phyloP scores from a whole-genome alignment of 2,329 filamentous ascomycete genomes.

The Penicillium sumatraense region DNA sequence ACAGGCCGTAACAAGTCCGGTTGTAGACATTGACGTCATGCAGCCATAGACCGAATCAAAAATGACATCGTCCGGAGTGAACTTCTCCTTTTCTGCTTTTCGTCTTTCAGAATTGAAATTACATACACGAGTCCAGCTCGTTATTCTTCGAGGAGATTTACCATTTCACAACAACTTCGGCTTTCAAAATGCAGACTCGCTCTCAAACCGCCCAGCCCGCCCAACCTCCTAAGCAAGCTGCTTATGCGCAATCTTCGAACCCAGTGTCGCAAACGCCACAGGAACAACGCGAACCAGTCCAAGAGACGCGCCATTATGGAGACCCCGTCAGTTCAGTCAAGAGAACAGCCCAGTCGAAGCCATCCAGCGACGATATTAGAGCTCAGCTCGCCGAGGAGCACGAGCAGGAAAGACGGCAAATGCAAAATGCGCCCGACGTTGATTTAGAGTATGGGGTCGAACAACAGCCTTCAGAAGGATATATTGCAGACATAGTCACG shows the following conservation, averaged over 20 bases:
- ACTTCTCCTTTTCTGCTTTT: not conserved
- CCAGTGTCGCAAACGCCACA: conserved; percentile 37
- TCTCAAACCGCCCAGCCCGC: conserved; percentile 21
- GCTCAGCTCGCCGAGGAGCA: conserved; percentile 23
- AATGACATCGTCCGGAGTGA: not conserved
- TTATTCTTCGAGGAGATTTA: not conserved
- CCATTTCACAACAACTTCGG: not conserved
- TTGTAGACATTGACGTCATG: conserved; percentile 27
- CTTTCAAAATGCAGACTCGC: conserved; percentile 25
- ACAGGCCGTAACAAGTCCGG: conserved; percentile 7
- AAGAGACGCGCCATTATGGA: conserved; percentile 24
- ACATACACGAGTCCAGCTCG: not conserved
- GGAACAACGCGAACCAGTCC: conserved; percentile 25
- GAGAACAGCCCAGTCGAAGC: conserved; percentile 31
- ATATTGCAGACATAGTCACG: conserved; percentile 38
- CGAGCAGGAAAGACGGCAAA: conserved; percentile 14
- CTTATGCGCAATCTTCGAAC: conserved; percentile 38
- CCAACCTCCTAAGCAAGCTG: conserved; percentile 41
- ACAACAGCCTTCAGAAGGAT: conserved; percentile 40
- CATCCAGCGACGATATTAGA: conserved; percentile 33
- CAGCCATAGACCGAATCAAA: conserved; percentile 4
- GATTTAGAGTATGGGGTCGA: conserved; percentile 43
- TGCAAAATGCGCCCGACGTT: conserved; percentile 29
- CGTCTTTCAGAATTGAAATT: not conserved
- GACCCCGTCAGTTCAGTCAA: conserved; percentile 30